These are phyloP conservation scores for Perilla frutescens DNA, from an alignment of 257 asterid species.

Conservation along the genomic window DNA sequence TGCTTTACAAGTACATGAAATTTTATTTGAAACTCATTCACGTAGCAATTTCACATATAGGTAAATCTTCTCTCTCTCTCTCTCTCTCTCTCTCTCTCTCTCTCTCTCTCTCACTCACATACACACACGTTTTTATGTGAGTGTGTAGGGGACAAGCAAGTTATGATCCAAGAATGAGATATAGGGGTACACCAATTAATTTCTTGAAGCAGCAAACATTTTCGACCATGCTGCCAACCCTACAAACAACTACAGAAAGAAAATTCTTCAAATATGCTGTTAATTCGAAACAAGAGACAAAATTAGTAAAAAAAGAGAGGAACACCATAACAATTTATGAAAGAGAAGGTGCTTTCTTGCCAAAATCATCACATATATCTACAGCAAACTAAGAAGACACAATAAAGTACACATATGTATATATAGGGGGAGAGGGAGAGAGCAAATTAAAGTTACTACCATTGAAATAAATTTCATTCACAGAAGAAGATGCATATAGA, in stretches of 20 bases:
- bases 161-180: neutral
- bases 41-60: neutral
- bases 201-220: slow-evolving; percentile 14
- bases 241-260: neutral
- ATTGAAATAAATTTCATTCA: neutral
- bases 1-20: neutral
- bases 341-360: slow-evolving; percentile 46
- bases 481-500: neutral
- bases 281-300: slow-evolving; percentile 27
- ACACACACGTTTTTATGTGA: neutral
- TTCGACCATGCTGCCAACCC: slow-evolving; percentile 6
- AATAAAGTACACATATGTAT: too few species aligned
- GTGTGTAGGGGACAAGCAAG: neutral
- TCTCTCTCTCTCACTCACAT: neutral
- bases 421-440: neutral
- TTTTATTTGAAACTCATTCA: neutral
- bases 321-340: slow-evolving; percentile 41
- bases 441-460: slow-evolving; percentile 3
- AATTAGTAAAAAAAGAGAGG: slow-evolving; percentile 28
- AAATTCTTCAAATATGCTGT: neutral
- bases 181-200: neutral
- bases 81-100: neutral
- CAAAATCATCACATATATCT: slow-evolving; percentile 35
- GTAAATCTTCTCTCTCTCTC: neutral
- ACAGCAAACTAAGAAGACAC: neutral